Conservation (phyloP, 2,329 filamentous ascomycete genomes). For the Karstenula rhodostoma region DNA sequence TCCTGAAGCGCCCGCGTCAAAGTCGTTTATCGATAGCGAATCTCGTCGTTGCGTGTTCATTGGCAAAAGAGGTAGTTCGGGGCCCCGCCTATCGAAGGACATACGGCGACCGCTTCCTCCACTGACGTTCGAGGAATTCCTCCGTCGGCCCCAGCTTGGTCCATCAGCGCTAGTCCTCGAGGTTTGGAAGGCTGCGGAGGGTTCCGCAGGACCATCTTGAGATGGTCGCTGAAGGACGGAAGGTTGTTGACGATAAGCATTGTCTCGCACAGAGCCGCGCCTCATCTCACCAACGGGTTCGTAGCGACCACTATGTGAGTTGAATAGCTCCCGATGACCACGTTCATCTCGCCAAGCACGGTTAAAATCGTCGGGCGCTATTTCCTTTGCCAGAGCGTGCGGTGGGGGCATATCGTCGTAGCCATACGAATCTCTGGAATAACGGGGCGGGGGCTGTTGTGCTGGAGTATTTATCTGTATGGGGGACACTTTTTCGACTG, state of each 20-base stretch:
- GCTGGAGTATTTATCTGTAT: constrained; percentile 65
- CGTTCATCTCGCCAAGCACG: constrained; percentile 81
- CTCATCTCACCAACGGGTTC: constrained; percentile 83
- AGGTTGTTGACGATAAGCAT: constrained; percentile 77
- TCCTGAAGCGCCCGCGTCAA: constrained; percentile 32
- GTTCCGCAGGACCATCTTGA: constrained; percentile 75
- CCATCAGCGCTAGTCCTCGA: constrained; percentile 72
- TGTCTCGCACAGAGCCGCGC: constrained; percentile 71
- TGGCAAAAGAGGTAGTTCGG: constrained; percentile 41
- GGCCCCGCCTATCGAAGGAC: constrained; percentile 61
- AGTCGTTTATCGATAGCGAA: constrained; percentile 41
- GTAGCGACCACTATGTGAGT: constrained; percentile 93
- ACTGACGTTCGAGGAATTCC: constrained; percentile 91
- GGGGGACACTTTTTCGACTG: constrained; percentile 81
- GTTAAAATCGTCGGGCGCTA: constrained; percentile 93
- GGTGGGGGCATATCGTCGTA: constrained; percentile 64
- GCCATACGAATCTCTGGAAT: constrained; percentile 64
- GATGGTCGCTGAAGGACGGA: constrained; percentile 79
- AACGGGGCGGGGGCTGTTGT: constrained; percentile 58
- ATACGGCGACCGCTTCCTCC: constrained; percentile 78
- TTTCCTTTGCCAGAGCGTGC: constrained; percentile 73
- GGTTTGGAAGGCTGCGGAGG: constrained; percentile 86
- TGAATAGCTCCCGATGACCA: constrained; percentile 81
- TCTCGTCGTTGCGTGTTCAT: constrained; percentile 41
- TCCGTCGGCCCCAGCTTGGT: constrained; percentile 73